Evolutionary conservation across 768 basidiomycete species (phyloP), one percentile per base, ranked within the genome.

Genomic region (Mycena venus): DNA sequence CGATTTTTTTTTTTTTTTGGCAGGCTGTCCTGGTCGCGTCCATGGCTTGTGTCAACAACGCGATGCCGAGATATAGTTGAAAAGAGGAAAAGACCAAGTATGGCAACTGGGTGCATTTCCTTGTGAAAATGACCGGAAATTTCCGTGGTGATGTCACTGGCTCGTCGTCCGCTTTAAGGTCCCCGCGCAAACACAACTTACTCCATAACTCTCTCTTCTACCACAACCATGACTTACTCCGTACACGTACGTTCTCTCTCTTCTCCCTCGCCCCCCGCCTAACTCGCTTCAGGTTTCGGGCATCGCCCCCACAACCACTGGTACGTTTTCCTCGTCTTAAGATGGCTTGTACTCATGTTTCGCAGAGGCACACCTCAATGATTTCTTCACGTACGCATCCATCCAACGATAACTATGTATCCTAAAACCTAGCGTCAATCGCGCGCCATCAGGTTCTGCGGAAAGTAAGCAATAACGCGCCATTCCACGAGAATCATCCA

Each of bases 361-460:
- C n/a, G n/a, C n/a, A 27, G 85, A 94, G 80, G 80, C 86, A 23
- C 90, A 94, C 71, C 88, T 99, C 67, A 84, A 90, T 76, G 93
- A 96, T 75, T 96, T 94, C 84, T 96, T 96, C 86, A 89, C 91
- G 94, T 95, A 86, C 55, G 91, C 67, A 63, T 68, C 44, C n/a
- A 69, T 72, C 21, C 72, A 40, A 14, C 25, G n/a, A 19, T 27
- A 40, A 40, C 6, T 68, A 27, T 31, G 6, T n/a, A 25, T 8
- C 27, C 44, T 56, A 72, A 42, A 62, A 62, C 19, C 75, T 36
- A 76, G 67, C 56, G 31, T 64, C 68, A 66, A 77, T 76, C 56
- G 10, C 64, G 62, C 61, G 29, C 49, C 49, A 61, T 32, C 40
- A 95, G 94, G 3, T 98, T 98, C 85, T 98, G 96, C 80, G 97